A percentile compares a stretch with the other conserved stretches of the same genome.
These are phyloP conservation scores for Prinsepia uniflora DNA, from an alignment of 306 rosid genomes.

Conservation along the genomic window DNA sequence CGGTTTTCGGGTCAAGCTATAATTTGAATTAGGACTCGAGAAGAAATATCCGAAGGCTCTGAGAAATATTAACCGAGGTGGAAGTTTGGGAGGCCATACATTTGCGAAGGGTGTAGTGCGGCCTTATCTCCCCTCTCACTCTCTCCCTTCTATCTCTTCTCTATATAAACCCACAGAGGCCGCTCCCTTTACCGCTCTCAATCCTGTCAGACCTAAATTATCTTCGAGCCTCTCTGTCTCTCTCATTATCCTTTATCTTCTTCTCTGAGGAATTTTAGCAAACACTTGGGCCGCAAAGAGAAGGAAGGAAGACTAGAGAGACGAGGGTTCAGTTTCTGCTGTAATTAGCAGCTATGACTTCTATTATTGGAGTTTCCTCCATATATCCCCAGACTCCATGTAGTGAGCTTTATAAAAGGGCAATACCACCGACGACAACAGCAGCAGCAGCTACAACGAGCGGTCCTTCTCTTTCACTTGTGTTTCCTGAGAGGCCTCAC, in stretches of 20 bases:
- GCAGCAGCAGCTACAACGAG: slow-evolving; percentile 12
- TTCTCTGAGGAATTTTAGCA: slow-evolving; percentile 3
- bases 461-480: slow-evolving; percentile 38
- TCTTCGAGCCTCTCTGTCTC: background rate
- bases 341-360: slow-evolving; percentile 44
- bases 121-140: slow-evolving; percentile 21
- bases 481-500: slow-evolving; percentile 51
- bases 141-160: slow-evolving; percentile 14
- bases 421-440: slow-evolving; percentile 19
- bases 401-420: slow-evolving; percentile 39
- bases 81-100: slow-evolving; percentile 51
- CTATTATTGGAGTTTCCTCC: slow-evolving; percentile 63
- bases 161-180: slow-evolving; percentile 9
- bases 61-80: slow-evolving; percentile 28
- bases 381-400: slow-evolving; percentile 49
- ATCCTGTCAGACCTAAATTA: slow-evolving; percentile 7
- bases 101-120: slow-evolving; percentile 23
- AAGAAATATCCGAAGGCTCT: background rate
- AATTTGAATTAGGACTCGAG: background rate
- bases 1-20: background rate
- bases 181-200: background rate
- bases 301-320: background rate
- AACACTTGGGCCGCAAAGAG: slow-evolving; percentile 7
- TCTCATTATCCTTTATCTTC: slow-evolving; percentile 1
- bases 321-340: background rate